Percentiles rank a stretch among this genome's conserved stretches.
Evolutionary conservation across 352 stramenopile species (phyloP).

Genomic region (Globisporangium yorkense): DNA sequence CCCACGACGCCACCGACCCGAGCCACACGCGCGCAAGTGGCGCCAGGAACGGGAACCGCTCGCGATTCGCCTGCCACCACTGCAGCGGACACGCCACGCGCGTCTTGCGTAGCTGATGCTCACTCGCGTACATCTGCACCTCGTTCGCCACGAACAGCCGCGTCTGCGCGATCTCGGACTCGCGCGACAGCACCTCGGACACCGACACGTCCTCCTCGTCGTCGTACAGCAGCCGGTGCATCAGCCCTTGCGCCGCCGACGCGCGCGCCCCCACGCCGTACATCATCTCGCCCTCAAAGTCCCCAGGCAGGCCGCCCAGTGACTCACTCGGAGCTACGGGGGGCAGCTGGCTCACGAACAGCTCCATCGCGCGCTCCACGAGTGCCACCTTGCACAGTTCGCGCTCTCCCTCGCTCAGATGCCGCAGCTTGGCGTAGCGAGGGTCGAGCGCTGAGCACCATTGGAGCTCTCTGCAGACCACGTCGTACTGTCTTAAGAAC

Average conservation of each 20-base stretch:
- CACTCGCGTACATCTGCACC: conserved; percentile 29
- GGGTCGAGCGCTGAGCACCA: conserved; percentile 46
- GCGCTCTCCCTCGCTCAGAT: conserved; percentile 32
- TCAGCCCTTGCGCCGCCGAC: conserved; percentile 24
- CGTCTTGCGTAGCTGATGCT: conserved; percentile 39
- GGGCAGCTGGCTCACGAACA: conserved; percentile 23
- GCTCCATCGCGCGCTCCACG: conserved; percentile 13
- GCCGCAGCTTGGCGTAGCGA: conserved; percentile 34
- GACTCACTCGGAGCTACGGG: conserved; percentile 11
- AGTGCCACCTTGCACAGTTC: conserved; percentile 18
- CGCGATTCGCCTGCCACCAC: conserved; percentile 37
- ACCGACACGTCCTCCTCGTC: conserved; percentile 35
- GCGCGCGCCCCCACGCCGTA: conserved; percentile 15
- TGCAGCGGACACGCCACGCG: conserved; percentile 35
- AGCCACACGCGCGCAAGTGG: conserved; percentile 36
- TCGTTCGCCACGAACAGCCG: conserved; percentile 29
- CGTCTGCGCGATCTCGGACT: conserved; percentile 33
- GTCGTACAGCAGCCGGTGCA: conserved; percentile 47
- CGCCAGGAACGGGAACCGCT: conserved; percentile 34
- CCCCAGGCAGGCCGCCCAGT: conserved; percentile 11
- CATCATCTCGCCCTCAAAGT: conserved; percentile 32
- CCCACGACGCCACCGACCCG: conserved; percentile 9
- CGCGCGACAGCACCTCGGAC: conserved; percentile 23
- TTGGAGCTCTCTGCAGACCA: conserved; percentile 14
- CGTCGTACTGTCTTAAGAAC: conserved; percentile 12